These are phyloP conservation scores for Globisporangium nodosum DNA, from an alignment of 352 stramenopile genomes.

Conservation along the genomic window DNA sequence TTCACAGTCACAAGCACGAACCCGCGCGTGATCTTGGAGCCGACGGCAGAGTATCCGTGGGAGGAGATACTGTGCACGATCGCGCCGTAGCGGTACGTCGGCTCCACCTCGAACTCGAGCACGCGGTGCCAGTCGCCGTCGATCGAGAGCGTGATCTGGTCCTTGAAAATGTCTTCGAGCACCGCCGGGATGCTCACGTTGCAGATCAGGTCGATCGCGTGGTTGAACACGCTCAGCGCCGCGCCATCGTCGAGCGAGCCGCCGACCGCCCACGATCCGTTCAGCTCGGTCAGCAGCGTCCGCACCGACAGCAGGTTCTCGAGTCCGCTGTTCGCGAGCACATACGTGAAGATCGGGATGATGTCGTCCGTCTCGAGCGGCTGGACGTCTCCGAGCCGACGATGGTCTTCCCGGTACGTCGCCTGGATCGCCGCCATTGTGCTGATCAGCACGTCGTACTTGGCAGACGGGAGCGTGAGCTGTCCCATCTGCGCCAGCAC, in stretches of 20 bases:
- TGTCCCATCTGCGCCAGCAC: constrained; percentile 59
- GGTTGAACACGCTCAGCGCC: constrained; percentile 66
- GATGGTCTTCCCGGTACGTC: constrained; percentile 72
- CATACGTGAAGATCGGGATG: constrained; percentile 87
- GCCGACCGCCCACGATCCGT: constrained; percentile 59
- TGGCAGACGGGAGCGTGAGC: constrained; percentile 52
- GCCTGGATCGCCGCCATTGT: constrained; percentile 74
- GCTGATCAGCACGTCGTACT: constrained; percentile 73
- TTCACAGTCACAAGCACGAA: constrained; percentile 84
- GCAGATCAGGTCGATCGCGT: constrained; percentile 80
- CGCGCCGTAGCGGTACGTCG: constrained; percentile 80
- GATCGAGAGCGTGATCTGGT: constrained; percentile 86
- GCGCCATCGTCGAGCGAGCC: constrained; percentile 55
- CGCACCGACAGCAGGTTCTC: constrained; percentile 83
- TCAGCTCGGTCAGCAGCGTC: constrained; percentile 67
- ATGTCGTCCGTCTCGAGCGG: constrained; percentile 79
- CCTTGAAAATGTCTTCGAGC: constrained; percentile 87
- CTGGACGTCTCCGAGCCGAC: constrained; percentile 40
- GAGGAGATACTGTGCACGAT: constrained; percentile 73
- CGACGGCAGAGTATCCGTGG: constrained; percentile 67
- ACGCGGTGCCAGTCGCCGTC: constrained; percentile 79
- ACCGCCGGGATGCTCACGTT: constrained; percentile 84
- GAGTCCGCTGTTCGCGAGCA: constrained; percentile 82
- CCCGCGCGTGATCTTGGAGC: constrained; percentile 64
- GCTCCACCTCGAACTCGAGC: constrained; percentile 77